Conservation (phyloP, 2,329 filamentous ascomycete genomes). For the Furcasterigmium furcatum region DNA sequence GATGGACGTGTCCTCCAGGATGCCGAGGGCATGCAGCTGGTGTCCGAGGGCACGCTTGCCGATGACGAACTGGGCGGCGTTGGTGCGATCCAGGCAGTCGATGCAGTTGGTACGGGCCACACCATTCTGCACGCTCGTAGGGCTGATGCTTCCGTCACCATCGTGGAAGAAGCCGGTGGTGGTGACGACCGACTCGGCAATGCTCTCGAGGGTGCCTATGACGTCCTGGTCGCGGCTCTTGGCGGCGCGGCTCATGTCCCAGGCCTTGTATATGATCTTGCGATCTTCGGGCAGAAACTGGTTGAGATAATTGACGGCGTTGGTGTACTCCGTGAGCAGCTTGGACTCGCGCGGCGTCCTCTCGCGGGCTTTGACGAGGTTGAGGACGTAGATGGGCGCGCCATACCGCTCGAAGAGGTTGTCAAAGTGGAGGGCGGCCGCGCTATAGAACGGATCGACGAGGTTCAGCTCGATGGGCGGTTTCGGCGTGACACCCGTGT, state of each 20-base stretch:
- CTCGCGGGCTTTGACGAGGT: conserved; percentile 87
- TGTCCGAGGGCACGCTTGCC: conserved; percentile 90
- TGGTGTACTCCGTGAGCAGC: conserved; percentile 80
- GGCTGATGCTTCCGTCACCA: conserved; percentile 66
- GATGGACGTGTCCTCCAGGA: conserved; percentile 74
- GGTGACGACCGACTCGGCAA: conserved; percentile 81
- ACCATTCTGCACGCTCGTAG: conserved; percentile 78
- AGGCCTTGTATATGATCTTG: conserved; percentile 90
- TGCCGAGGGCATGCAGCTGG: conserved; percentile 86
- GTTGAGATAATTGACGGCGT: conserved; percentile 87
- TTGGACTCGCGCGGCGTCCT: conserved; percentile 89
- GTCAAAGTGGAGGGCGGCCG: conserved; percentile 91
- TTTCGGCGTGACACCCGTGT: conserved; percentile 90
- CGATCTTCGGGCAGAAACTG: conserved; percentile 83
- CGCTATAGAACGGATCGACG: conserved; percentile 93
- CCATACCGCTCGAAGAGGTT: conserved; percentile 93
- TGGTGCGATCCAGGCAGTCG: conserved; percentile 94
- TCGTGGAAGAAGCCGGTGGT: conserved; percentile 95
- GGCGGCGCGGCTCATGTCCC: conserved; percentile 96
- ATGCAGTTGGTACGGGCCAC: conserved; percentile 96
- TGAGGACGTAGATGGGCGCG: conserved; percentile 85
- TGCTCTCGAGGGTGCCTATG: conserved; percentile 84
- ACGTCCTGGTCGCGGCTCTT: conserved; percentile 93
- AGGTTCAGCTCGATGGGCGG: conserved; percentile 93
- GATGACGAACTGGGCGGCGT: conserved; percentile 96